phyloP scores from a whole-genome alignment of 805 yeast genomes.

The Saccharomyces jurei region DNA sequence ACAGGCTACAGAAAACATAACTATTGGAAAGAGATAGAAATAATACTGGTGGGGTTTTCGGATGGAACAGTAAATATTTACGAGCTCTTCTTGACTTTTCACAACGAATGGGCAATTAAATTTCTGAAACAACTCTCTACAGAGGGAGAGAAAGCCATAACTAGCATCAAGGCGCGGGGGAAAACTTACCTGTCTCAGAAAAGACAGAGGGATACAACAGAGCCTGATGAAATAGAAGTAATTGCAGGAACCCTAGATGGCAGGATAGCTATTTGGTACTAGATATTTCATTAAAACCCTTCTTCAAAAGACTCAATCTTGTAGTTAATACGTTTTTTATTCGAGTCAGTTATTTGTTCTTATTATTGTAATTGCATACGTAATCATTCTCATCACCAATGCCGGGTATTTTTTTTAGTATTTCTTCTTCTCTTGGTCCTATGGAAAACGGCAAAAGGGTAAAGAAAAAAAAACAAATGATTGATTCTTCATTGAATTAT shows the following conservation, averaged over 20 bases:
- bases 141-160: conserved; percentile 9
- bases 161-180: conserved; percentile 9
- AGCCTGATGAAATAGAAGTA: conserved; percentile 35
- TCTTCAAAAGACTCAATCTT: neutral
- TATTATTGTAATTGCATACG: neutral
- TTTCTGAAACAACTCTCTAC: conserved; percentile 20
- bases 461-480: neutral
- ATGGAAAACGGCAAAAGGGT: neutral
- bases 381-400: neutral
- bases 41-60: conserved; percentile 33
- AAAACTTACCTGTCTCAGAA: conserved; percentile 4
- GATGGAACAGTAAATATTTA: conserved; percentile 27
- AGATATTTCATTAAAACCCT: neutral
- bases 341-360: neutral
- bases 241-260: conserved; percentile 51
- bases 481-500: neutral
- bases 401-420: neutral
- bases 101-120: conserved; percentile 18
- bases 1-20: conserved; percentile 28
- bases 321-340: neutral
- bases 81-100: conserved; percentile 23
- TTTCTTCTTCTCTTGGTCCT: neutral
- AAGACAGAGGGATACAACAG: conserved; percentile 4
- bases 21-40: conserved; percentile 32
- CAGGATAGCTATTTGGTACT: conserved; percentile 39